Evolutionary conservation across 805 yeast species (phyloP).

Genomic region (Nakazawaea anatomiae): DNA sequence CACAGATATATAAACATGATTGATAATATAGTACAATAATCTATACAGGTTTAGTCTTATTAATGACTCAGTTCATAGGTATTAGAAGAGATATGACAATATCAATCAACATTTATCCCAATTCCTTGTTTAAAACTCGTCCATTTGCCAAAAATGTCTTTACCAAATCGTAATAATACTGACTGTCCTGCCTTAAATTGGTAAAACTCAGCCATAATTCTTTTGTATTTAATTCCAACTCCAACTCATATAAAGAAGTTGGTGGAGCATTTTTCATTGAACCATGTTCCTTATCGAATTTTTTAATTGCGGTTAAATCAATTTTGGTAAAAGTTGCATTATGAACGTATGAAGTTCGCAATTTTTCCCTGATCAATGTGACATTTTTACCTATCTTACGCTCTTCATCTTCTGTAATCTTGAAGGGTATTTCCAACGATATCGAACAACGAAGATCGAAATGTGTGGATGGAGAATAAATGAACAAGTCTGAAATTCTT

Average conservation of each 20-base stretch:
- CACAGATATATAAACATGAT: no score
- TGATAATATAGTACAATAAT: no score
- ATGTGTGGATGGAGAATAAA: slow-evolving; percentile 70
- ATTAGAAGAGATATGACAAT: background rate
- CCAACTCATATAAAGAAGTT: slow-evolving; percentile 24
- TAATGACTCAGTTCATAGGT: background rate
- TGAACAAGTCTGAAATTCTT: slow-evolving; percentile 64
- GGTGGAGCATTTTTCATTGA: slow-evolving; percentile 8
- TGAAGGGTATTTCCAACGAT: slow-evolving; percentile 70
- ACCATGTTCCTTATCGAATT: slow-evolving; percentile 16
- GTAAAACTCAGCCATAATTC: slow-evolving; percentile 26
- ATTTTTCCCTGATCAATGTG: slow-evolving; percentile 58
- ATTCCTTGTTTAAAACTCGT: slow-evolving; percentile 16
- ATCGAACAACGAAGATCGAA: slow-evolving; percentile 75
- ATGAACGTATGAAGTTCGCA: slow-evolving; percentile 67
- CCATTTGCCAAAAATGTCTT: slow-evolving; percentile 42
- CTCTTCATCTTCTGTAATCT: slow-evolving; percentile 44
- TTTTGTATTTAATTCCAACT: slow-evolving; percentile 26
- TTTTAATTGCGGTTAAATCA: slow-evolving; percentile 60
- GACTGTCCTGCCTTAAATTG: slow-evolving; percentile 27
- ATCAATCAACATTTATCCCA: background rate
- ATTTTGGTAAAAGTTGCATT: slow-evolving; percentile 67
- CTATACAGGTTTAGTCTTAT: no score
- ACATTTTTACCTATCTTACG: slow-evolving; percentile 45
- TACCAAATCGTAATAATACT: slow-evolving; percentile 38